Evolutionary conservation across 208 protist genomes (phyloP).

Genomic region (Acanthamoeba healyi): DNA sequence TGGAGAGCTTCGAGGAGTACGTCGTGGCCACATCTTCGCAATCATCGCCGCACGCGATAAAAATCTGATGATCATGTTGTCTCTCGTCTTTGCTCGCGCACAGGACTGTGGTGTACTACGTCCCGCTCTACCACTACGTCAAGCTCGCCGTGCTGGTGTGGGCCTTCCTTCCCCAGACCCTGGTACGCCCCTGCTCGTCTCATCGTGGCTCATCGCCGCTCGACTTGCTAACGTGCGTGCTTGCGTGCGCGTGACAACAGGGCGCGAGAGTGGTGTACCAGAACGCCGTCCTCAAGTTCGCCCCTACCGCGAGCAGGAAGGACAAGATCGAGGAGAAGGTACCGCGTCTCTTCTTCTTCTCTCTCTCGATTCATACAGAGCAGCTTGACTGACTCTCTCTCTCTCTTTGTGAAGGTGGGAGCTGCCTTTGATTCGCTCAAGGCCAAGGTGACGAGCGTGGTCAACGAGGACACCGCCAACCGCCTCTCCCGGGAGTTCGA

Average conservation of each 20-base stretch:
- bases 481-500: conserved; percentile 8
- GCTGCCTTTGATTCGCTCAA: too few relatives aligned
- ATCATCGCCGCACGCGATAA: too few relatives aligned
- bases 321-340: conserved; percentile 61
- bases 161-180: conserved; percentile 41
- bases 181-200: background rate
- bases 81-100: background rate
- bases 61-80: background rate
- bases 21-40: too few relatives aligned
- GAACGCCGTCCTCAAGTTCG: conserved; percentile 15
- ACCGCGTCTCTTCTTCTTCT: too few relatives aligned
- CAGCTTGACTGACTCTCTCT: background rate
- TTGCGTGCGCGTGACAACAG: background rate
- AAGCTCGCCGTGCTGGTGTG: conserved; percentile 35
- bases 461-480: too few relatives aligned
- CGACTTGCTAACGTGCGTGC: background rate
- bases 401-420: too few relatives aligned
- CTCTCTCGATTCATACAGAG: too few relatives aligned
- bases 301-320: background rate
- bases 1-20: conserved; percentile 45
- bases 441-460: too few relatives aligned
- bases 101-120: conserved; percentile 37
- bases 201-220: background rate
- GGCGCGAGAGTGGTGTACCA: conserved; percentile 9
- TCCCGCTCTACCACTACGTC: conserved; percentile 56